phyloP scores from a whole-genome alignment of 1,284 basidiomycete species.

The Schizophyllum amplum region DNA sequence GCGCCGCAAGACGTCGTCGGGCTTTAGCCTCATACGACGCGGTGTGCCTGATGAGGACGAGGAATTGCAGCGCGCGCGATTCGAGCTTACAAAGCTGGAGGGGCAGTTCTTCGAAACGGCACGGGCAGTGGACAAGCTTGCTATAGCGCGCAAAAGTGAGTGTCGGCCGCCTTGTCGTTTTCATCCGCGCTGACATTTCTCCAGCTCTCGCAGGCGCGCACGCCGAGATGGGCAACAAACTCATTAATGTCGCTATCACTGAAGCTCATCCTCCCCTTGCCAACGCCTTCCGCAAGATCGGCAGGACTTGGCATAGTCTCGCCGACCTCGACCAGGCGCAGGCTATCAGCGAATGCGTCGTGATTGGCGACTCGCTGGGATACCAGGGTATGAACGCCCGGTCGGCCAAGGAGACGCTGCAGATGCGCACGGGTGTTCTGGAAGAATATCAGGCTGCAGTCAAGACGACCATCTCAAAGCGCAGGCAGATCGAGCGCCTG shows the following conservation, averaged over 20 bases:
- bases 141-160: conserved; percentile 71
- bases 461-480: conserved; percentile 86
- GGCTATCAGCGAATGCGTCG: conserved; percentile 85
- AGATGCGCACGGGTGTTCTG: conserved; percentile 78
- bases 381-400: conserved; percentile 94
- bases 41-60: conserved; percentile 79
- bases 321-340: conserved; percentile 82
- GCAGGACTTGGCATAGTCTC: conserved; percentile 77
- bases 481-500: conserved; percentile 82
- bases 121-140: conserved; percentile 78
- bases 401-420: conserved; percentile 86
- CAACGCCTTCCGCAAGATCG: conserved; percentile 75
- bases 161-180: conserved; percentile 2
- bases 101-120: conserved; percentile 84
- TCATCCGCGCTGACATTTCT: conserved; percentile 2
- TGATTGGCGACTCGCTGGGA: conserved; percentile 84
- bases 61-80: conserved; percentile 80
- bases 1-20: conserved; percentile 57
- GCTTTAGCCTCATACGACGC: conserved; percentile 62
- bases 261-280: conserved; percentile 78
- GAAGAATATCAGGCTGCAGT: conserved; percentile 90
- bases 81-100: conserved; percentile 85
- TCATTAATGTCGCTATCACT: conserved; percentile 81
- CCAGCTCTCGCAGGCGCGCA: conserved; percentile 70
- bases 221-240: conserved; percentile 82